phyloP scores from a whole-genome alignment of 371 early-diverging fungal species.

The Mucor mucedo region DNA sequence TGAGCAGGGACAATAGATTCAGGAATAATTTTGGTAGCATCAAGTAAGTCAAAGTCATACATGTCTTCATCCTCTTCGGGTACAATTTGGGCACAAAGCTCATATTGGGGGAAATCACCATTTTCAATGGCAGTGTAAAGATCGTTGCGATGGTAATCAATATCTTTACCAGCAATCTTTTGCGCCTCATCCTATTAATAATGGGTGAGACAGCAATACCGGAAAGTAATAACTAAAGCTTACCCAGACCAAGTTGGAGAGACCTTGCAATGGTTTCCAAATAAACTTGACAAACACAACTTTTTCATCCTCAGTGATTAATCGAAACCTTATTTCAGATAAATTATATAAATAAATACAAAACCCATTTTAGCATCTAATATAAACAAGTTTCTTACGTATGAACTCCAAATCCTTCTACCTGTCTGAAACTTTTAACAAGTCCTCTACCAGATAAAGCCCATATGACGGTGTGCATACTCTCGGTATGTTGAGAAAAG shows the following conservation, averaged over 20 bases:
- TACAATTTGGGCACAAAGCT: constrained; percentile 56
- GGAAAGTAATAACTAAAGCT: not conserved
- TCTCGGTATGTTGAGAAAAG: constrained; percentile 51
- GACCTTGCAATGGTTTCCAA: constrained; percentile 59
- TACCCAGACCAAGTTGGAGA: constrained; percentile 46
- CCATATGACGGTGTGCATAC: constrained; percentile 54
- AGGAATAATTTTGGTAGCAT: constrained; percentile 63
- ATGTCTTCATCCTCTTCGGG: constrained; percentile 42
- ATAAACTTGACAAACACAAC: constrained; percentile 56
- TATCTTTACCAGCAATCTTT: constrained; percentile 57
- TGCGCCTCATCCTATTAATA: constrained; percentile 48
- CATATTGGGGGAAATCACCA: constrained; percentile 59
- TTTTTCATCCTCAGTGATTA: constrained; percentile 51
- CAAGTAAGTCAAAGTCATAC: constrained; percentile 58
- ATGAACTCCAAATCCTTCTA: constrained; percentile 53
- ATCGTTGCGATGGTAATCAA: constrained; percentile 59
- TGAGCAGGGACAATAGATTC: constrained; percentile 54
- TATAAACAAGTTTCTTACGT: constrained; percentile 19
- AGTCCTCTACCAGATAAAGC: constrained; percentile 54
- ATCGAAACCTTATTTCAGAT: constrained; percentile 32
- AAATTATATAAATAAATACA: not conserved
- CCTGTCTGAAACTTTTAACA: constrained; percentile 48
- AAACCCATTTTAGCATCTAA: no score
- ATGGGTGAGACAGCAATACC: no score
- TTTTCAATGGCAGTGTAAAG: constrained; percentile 50